These are phyloP conservation scores for Dichotomopilus funicola DNA, from an alignment of 2,329 filamentous ascomycete genomes.

Conservation along the genomic window DNA sequence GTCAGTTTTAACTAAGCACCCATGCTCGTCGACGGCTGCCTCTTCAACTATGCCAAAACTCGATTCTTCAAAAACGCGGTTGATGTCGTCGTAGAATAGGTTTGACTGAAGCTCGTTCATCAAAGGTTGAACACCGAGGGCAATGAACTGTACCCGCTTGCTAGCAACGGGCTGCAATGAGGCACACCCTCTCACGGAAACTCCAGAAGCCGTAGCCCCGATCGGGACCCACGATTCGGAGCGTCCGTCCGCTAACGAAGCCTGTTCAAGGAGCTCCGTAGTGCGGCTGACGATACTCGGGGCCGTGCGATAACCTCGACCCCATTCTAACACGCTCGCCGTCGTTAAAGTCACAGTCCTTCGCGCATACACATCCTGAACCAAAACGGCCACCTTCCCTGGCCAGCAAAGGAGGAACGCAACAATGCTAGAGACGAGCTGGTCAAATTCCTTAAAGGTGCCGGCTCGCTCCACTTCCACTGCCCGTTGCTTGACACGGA, in stretches of 20 bases:
- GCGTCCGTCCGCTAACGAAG: slow-evolving; percentile 52
- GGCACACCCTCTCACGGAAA: slow-evolving; percentile 65
- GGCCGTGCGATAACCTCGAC: slow-evolving; percentile 7
- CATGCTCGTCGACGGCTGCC: slow-evolving; percentile 31
- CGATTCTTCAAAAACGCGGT: slow-evolving; percentile 68
- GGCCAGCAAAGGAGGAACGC: slow-evolving; percentile 67
- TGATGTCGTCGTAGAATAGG: slow-evolving; percentile 70
- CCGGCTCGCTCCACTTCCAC: slow-evolving; percentile 43
- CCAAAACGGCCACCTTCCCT: slow-evolving; percentile 45
- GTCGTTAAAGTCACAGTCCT: slow-evolving; percentile 35
- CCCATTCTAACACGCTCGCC: slow-evolving; percentile 9
- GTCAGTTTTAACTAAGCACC: slow-evolving; percentile 35
- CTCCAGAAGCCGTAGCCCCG: slow-evolving; percentile 54
- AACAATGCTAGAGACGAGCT: slow-evolving; percentile 51
- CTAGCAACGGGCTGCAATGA: slow-evolving; percentile 64
- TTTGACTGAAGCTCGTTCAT: slow-evolving; percentile 49
- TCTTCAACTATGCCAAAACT: slow-evolving; percentile 63
- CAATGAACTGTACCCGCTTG: slow-evolving; percentile 73
- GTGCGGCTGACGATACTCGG: slow-evolving; percentile 25
- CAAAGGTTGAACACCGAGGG: slow-evolving; percentile 65
- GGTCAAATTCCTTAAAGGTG: slow-evolving; percentile 59
- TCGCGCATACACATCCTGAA: slow-evolving; percentile 45
- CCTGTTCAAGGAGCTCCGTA: slow-evolving; percentile 57
- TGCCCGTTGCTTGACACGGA: slow-evolving; percentile 75
- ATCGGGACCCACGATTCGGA: slow-evolving; percentile 60